These are phyloP conservation scores for Voacanga thouarsii DNA, from an alignment of 257 asterid genomes.

Conservation along the genomic window DNA sequence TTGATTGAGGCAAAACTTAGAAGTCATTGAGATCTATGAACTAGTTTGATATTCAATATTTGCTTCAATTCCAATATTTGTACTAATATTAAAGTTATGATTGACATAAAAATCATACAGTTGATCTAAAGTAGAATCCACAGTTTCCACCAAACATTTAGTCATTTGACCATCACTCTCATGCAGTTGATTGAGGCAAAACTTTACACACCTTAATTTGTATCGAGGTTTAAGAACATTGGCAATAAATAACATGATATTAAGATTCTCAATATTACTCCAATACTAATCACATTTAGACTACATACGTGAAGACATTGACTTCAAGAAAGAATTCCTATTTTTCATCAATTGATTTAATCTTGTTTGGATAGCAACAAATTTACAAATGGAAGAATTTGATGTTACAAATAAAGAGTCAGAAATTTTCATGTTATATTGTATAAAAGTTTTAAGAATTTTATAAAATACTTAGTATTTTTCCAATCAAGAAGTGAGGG, in stretches of 20 bases:
- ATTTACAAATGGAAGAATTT: neutral
- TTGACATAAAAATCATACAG: no score
- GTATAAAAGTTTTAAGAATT: constrained; percentile 7
- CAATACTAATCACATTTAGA: constrained; percentile 7
- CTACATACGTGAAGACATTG: neutral
- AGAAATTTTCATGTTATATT: neutral
- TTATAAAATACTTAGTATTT: neutral
- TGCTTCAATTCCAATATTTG: no score
- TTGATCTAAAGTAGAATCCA: no score
- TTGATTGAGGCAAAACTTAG: neutral
- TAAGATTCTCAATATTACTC: neutral
- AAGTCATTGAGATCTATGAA: neutral
- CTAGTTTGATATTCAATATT: neutral
- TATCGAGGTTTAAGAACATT: constrained; percentile 15
- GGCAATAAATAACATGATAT: constrained; percentile 8
- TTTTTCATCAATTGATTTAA: neutral
- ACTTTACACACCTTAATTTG: neutral
- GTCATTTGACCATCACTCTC: neutral
- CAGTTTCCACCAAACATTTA: no score
- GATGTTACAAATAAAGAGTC: neutral
- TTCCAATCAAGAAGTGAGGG: neutral
- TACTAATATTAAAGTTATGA: neutral
- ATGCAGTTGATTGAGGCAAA: neutral
- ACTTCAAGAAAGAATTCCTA: neutral
- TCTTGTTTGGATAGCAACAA: neutral